Conservation (phyloP, 345 rosid genomes). For the Carallia pectinifolia region DNA sequence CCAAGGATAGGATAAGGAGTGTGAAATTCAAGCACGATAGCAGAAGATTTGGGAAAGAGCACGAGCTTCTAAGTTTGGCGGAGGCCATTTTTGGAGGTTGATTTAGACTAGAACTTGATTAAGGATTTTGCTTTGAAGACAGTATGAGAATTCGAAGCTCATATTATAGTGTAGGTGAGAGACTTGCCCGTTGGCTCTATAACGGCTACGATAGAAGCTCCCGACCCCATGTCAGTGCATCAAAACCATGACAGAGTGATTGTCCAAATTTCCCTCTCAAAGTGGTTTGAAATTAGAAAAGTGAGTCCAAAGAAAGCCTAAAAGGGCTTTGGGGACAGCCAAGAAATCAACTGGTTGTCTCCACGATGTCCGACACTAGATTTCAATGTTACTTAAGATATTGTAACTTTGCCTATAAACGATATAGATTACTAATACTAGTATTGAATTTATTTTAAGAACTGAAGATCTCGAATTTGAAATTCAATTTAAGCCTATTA, state of each 20-base stretch:
- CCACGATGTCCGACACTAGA: too few relatives aligned
- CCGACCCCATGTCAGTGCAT: neutral
- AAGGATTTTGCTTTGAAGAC: neutral
- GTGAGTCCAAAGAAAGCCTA: neutral
- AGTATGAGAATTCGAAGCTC: neutral
- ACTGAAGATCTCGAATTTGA: too few relatives aligned
- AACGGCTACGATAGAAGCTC: neutral
- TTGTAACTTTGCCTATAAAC: too few relatives aligned
- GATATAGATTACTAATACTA: too few relatives aligned
- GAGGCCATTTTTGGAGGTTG: slow-evolving; percentile 30
- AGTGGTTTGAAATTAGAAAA: neutral
- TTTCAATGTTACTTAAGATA: too few relatives aligned
- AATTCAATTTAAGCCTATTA: too few relatives aligned
- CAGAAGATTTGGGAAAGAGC: slow-evolving; percentile 52
- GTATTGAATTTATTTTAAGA: too few relatives aligned
- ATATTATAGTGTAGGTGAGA: neutral
- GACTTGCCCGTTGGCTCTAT: neutral
- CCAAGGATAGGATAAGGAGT: slow-evolving; percentile 48
- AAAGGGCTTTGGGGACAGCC: too few relatives aligned
- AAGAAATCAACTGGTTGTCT: too few relatives aligned
- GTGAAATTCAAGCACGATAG: slow-evolving; percentile 51
- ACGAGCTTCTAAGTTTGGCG: slow-evolving; percentile 46
- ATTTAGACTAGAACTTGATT: neutral
- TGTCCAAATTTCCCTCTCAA: neutral
- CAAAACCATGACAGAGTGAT: neutral